phyloP scores from a whole-genome alignment of 768 basidiomycete genomes.

The Lactarius vividus region DNA sequence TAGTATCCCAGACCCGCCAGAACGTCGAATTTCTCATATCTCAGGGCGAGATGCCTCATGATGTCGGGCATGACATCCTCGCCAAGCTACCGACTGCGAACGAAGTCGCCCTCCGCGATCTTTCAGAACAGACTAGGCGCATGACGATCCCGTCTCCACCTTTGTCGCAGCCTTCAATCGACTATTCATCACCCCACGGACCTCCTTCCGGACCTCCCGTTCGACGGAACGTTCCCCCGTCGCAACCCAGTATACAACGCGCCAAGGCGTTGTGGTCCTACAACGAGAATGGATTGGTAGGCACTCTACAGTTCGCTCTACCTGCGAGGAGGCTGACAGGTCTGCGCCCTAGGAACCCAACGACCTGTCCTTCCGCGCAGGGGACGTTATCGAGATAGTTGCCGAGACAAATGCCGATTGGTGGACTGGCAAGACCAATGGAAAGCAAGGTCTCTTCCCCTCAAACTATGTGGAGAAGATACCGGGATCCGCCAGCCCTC shows the following conservation, averaged over 20 bases:
- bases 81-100: conserved; percentile 36
- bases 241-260: conserved; percentile 31
- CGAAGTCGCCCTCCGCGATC: conserved; percentile 27
- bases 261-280: conserved; percentile 67
- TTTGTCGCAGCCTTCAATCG: conserved; percentile 5
- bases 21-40: conserved; percentile 47
- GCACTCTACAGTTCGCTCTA: conserved; percentile 24
- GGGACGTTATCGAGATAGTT: conserved; percentile 75
- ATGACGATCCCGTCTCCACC: conserved; percentile 22
- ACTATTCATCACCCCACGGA: conserved; percentile 4
- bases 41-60: conserved; percentile 42
- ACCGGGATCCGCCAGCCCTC: conserved; percentile 24
- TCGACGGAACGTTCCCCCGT: conserved; percentile 27
- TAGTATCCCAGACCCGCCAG: conserved; percentile 46
- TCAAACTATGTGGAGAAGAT: conserved; percentile 69
- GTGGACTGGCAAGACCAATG: conserved; percentile 74
- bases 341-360: conserved; percentile 56
- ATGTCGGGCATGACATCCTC: conserved; percentile 42
- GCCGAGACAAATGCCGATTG: conserved; percentile 83
- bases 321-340: conserved; percentile 3
- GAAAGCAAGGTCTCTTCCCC: conserved; percentile 74
- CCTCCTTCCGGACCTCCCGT: conserved; percentile 21
- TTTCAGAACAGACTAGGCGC: conserved; percentile 27
- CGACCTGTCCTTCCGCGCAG: conserved; percentile 75
- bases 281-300: conserved; percentile 54